These are phyloP conservation scores for Zizania palustris DNA, from an alignment of 202 grass and related monocot genomes.

Conservation along the genomic window DNA sequence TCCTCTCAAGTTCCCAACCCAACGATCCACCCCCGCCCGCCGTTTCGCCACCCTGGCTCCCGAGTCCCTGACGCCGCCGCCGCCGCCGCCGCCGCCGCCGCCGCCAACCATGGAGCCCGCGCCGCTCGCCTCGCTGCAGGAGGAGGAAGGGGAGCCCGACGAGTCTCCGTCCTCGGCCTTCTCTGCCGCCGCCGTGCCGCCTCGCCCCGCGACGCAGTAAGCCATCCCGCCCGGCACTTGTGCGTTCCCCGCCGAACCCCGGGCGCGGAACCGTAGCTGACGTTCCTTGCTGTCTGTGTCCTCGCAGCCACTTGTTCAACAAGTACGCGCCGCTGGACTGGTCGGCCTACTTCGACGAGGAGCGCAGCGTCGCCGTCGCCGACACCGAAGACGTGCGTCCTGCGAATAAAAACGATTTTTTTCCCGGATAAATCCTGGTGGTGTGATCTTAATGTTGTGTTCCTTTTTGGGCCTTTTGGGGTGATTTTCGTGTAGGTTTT, in stretches of 20 bases:
- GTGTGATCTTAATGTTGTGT: conserved; percentile 37
- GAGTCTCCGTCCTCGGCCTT: conserved; percentile 46
- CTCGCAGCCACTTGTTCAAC: conserved; percentile 67
- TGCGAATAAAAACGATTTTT: background rate
- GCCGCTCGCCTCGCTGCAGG: conserved; percentile 59
- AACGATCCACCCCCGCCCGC: background rate
- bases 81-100: too few species aligned
- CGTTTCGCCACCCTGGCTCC: background rate
- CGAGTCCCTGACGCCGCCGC: too few species aligned
- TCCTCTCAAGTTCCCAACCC: background rate
- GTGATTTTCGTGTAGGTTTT: conserved; percentile 57
- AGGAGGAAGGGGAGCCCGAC: conserved; percentile 52
- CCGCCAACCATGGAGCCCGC: conserved; percentile 54
- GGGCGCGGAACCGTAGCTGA: conserved; percentile 20
- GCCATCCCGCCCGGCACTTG: background rate
- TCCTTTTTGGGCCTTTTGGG: background rate
- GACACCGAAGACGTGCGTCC: conserved; percentile 64
- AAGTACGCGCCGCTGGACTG: conserved; percentile 85
- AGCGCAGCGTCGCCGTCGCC: conserved; percentile 69
- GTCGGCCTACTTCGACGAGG: conserved; percentile 87
- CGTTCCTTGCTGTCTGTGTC: background rate
- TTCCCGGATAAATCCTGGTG: background rate
- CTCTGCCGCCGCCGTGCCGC: conserved; percentile 43
- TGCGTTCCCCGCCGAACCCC: background rate
- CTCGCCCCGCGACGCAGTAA: conserved; percentile 88